Base-by-base conservation (phyloP, 192 early-diverging fungal genomes). In the Entomortierella lignicola region DNA sequence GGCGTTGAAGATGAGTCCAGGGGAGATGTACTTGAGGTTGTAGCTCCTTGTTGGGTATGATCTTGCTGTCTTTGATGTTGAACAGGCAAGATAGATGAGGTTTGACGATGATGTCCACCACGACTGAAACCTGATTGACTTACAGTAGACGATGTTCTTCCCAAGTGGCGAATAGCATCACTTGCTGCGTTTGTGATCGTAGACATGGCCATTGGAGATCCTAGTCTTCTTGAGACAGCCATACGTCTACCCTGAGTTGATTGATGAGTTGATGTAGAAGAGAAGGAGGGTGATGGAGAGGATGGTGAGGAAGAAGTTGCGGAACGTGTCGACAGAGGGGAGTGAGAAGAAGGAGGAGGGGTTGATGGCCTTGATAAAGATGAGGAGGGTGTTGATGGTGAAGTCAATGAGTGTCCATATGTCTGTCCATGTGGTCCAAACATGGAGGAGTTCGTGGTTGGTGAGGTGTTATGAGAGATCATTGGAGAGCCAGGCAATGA, bases 401-500 rank as follows among this genome's bases (percentile, higher is more conserved):
- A 13, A 37, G 73, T 23, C 56, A 65, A 59, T 15, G 51, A 8
- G 21, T 59, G 42, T 43, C 47, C 10, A 37, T 55, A 42, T n/a
- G 71, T 30, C 30, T 34, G 65, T 60, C 41, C 41, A 21, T 57
- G 44, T 23, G 63, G 8, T 18, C 32, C 30, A 21, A 63, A 41
- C 55, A 71, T 67, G 8, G 67, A 29, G 1, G 80, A 2, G 18
- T 57, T 30, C 30, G 31, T 44, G 42, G 15, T 32, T 25, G 29
- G 37, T 8, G 58, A 32, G 4, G 64, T 60, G 15, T 31, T 29
- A 11, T 10, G 13, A 10, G 39, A 42, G 39, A 20, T 27, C 4
- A 54, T 80, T 62, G 39, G 74, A 59, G 60, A 87, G 55, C 81
- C 86, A 59, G 80, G 83, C 63, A 85, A 83, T 6, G 91, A 84